These are phyloP conservation scores for Zygosaccharomyces pseudorouxii DNA, from an alignment of 805 yeast species.

Conservation along the genomic window DNA sequence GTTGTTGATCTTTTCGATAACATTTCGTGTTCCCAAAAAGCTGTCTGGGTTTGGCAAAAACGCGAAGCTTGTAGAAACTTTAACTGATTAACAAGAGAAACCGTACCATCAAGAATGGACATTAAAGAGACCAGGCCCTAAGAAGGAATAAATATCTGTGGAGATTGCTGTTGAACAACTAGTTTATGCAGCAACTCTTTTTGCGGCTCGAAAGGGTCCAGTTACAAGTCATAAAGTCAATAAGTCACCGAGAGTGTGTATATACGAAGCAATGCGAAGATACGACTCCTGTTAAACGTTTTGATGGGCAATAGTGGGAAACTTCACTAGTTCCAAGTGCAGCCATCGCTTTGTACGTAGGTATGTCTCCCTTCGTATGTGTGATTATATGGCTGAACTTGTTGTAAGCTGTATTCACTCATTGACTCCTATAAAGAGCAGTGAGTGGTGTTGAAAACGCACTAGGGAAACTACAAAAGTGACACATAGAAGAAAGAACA, in stretches of 20 bases:
- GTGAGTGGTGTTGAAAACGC: neutral
- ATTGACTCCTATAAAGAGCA: constrained; percentile 4
- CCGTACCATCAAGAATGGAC: neutral
- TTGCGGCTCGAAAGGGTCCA: neutral
- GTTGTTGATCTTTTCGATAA: constrained; percentile 1
- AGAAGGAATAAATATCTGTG: neutral
- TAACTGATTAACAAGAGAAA: neutral
- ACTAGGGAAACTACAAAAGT: neutral
- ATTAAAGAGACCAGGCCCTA: neutral
- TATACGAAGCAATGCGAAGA: neutral
- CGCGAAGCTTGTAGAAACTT: neutral
- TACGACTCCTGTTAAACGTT: neutral
- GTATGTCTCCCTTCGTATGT: neutral
- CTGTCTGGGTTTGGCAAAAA: constrained; percentile 14
- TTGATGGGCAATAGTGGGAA: neutral
- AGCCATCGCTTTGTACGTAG: constrained; percentile 1
- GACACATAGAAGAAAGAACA: no score
- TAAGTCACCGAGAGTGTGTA: neutral
- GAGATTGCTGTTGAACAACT: neutral
- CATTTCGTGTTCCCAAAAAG: constrained; percentile 8
- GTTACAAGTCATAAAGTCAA: neutral
- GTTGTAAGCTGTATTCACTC: neutral
- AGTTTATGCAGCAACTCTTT: neutral
- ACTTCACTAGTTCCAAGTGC: neutral
- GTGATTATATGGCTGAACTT: constrained; percentile 3